Base-by-base conservation (phyloP, 2,329 filamentous ascomycete species). In the Colletotrichum graminicola region DNA sequence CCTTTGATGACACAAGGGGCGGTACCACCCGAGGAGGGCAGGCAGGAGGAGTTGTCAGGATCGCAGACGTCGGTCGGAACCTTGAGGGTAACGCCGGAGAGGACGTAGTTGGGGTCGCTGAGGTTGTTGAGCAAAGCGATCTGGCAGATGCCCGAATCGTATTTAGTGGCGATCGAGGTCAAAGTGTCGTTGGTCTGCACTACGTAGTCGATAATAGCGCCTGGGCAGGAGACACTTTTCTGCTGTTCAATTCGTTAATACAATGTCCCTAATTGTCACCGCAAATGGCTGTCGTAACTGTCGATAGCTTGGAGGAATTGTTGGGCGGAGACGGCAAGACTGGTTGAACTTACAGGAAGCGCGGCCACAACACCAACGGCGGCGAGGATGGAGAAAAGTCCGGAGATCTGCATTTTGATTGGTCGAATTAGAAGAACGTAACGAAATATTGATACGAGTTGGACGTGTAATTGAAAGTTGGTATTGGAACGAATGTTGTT, bases 31-130 rank as follows among this genome's bases (percentile, higher is more conserved):
- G 7, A 5, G 51, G 36, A 34, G 36, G 68, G 3, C 57, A 71
- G 18, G 68, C 65, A 71, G 18, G 65, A 68, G 39, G 68, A 60
- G 65, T 71, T 71, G 65, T 71, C 68, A 23, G 68, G 68, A 26
- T 63, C 49, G 65, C 65, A 71, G 54, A 71, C 18, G 29, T 36
- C 8, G 23, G 68, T 68, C 0, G 65, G 68, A 16, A 71, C 65
- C 29, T 63, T 34, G 39, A 71, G 65, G 45, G 34, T 36, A 45
- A 52, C 1, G 65, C 59, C 59, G 52, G 62, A 10, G 23, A 3
- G 0, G 54, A 71, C 43, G 29, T 49, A 21, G 52, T 71, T 68
- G 45, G 68, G 68, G 68, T 68, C 60, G 36, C 45, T n/a, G 29
- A 71, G 36, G 29, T 1, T 39, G 54, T 34, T 71, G 36, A 47